Percentiles rank a stretch among this genome's conserved stretches.
Conservation (phyloP, 2,329 filamentous ascomycete genomes). For the Penicillium hordei region DNA sequence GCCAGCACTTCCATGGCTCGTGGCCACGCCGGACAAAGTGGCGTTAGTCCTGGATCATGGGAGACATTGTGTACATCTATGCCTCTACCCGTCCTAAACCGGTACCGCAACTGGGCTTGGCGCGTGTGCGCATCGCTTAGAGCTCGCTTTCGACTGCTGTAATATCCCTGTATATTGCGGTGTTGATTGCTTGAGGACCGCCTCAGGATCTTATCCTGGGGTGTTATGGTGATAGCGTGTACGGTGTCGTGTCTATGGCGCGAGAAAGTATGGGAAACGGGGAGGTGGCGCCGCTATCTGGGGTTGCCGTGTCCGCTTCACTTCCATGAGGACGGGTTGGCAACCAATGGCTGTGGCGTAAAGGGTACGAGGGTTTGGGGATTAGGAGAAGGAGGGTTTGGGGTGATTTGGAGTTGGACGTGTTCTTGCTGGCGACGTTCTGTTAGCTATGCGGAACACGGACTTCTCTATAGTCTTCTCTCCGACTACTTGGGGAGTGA, state of each 20-base stretch:
- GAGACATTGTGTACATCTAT: constrained; percentile 27
- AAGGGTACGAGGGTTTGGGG: constrained; percentile 7
- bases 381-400: not conserved
- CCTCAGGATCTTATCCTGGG: not conserved
- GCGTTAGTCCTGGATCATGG: constrained; percentile 1
- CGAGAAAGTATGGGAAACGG: not conserved
- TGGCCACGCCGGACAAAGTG: constrained; percentile 1
- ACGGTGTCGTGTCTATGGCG: constrained; percentile 11
- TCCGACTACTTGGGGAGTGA: not conserved
- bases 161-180: not conserved
- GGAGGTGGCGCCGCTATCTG: constrained; percentile 33
- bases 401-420: not conserved
- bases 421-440: not conserved
- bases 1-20: constrained; percentile 26
- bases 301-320: constrained; percentile 43
- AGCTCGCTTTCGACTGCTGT: not conserved
- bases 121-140: not conserved
- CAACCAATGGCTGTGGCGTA: constrained; percentile 48
- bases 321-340: constrained; percentile 41
- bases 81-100: not conserved
- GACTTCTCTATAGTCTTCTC: not conserved
- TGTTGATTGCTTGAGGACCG: not conserved
- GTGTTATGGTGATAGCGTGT: constrained; percentile 14
- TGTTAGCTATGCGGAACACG: not conserved
- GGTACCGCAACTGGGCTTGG: not conserved